Base-by-base conservation (phyloP, 257 asterid genomes). In the Catharanthus roseus region DNA sequence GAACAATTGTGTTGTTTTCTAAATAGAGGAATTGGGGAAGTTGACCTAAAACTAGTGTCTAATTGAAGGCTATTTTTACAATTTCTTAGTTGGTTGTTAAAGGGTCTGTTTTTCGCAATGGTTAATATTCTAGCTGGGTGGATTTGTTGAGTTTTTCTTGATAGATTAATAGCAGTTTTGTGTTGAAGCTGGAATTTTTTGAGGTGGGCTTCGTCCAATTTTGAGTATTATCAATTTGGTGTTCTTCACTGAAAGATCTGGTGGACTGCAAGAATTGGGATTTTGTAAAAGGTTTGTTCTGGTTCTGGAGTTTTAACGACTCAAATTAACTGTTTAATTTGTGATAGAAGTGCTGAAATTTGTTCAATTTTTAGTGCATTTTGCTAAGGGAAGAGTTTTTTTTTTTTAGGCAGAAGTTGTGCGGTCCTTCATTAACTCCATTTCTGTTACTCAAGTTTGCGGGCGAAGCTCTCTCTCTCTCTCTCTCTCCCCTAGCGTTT, bases 11-110 rank as follows among this genome's bases (percentile, higher is more conserved):
- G 73, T 72, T 49, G 81, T 78, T 81, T 77, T 72, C 23, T 31
- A 65, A 38, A 18, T 65, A 44, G 13, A 26, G 31, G 75, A 64
- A 72, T 58, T 72, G 67, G 83, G 88, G 84, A 80, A 85, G 96
- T 89, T 92, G 96, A 90, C 98, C 92, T 80, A 84, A 84, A 74
- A 21, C 74, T 42, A 5, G 76, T 70, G 82, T 78, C 77, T 70
- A 82, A 53, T 85, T 79, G 76, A 54, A 66, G 71, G 26, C 47
- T 65, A 70, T 26, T 71, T n/a, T 79, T 63, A 28, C 26, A 26
- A 62, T 53, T 23, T 66, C 13, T 10, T 34, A n/a, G n/a, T 49
- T 39, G 70, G 66, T 73, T 39, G 65, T 80, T 69, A 44, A 42
- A 65, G 82, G 79, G 74, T 67, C 54, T 8, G 68, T 67, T 74